phyloP scores from a whole-genome alignment of 2,329 filamentous ascomycete genomes.

The Aspergillus novofumigatus region DNA sequence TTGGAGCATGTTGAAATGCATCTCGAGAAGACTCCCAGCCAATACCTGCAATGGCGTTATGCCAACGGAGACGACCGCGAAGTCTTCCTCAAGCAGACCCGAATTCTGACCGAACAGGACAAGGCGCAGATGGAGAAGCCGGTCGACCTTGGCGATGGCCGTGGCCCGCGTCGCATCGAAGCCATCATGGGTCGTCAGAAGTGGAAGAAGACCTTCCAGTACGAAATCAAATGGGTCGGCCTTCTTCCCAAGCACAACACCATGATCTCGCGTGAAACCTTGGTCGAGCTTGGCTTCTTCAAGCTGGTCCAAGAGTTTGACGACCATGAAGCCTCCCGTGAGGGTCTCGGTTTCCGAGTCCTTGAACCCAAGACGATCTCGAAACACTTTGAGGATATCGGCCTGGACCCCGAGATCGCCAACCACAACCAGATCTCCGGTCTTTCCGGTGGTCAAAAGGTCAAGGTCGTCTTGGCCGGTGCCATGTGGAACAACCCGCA shows the following conservation, averaged over 20 bases:
- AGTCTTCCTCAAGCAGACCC: conserved; percentile 95
- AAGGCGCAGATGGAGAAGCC: conserved; percentile 86
- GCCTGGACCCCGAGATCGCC: conserved; percentile 93
- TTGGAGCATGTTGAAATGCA: conserved; percentile 99
- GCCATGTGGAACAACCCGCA: conserved; percentile 99
- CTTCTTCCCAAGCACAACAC: conserved; percentile 90
- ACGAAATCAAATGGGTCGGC: conserved; percentile 91
- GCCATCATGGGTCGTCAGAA: conserved; percentile 93
- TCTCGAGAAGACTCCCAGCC: conserved; percentile 96
- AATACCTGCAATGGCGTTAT: conserved; percentile 98
- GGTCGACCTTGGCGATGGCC: conserved; percentile 80
- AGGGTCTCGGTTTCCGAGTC: conserved; percentile 92
- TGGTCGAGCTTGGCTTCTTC: conserved; percentile 77
- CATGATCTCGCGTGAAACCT: conserved; percentile 87
- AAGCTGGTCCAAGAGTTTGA: conserved; percentile 98
- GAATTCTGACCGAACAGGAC: conserved; percentile 79
- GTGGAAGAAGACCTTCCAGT: conserved; percentile 98
- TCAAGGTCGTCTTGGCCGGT: conserved; percentile 95
- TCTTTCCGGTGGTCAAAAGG: conserved; percentile 94
- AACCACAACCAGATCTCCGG: conserved; percentile 98
- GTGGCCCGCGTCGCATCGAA: conserved; percentile 73
- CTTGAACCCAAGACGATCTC: conserved; percentile 90
- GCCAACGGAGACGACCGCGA: conserved; percentile 95
- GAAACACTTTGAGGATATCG: conserved; percentile 97
- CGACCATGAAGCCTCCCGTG: conserved; percentile 96